phyloP scores from a whole-genome alignment of 2,329 filamentous ascomycete species.

The Cytospora piceicola region DNA sequence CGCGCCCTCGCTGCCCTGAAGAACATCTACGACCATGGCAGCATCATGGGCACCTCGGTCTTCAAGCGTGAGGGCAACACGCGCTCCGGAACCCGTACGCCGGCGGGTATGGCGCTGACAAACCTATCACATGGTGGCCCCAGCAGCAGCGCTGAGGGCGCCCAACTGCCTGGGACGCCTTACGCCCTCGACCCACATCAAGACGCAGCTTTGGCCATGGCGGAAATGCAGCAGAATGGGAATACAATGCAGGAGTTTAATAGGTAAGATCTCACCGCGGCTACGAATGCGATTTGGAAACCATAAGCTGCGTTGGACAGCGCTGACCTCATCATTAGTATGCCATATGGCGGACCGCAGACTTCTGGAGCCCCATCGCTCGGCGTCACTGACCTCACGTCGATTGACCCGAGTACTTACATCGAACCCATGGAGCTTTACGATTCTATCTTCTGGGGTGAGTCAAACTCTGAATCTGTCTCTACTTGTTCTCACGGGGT shows the following conservation, averaged over 20 bases:
- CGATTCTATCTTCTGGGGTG: constrained; percentile 71
- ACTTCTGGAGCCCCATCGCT: constrained; percentile 37
- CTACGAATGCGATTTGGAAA: background rate
- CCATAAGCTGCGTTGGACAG: background rate
- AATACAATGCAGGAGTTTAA: constrained; percentile 51
- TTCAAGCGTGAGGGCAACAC: constrained; percentile 54
- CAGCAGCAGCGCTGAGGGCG: constrained; percentile 15
- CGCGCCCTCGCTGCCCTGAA: constrained; percentile 63
- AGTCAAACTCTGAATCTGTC: constrained; percentile 37
- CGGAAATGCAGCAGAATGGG: constrained; percentile 68
- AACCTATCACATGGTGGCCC: constrained; percentile 25
- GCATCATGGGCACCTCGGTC: constrained; percentile 52
- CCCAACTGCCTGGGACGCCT: constrained; percentile 34
- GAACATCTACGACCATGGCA: constrained; percentile 70
- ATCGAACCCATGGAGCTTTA: constrained; percentile 71
- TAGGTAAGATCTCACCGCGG: constrained; percentile 37
- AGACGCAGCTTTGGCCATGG: constrained; percentile 67
- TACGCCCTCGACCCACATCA: constrained; percentile 56
- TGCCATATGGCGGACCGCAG: constrained; percentile 17
- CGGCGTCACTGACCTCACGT: constrained; percentile 50
- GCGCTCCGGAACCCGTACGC: constrained; percentile 51
- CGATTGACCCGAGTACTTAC: constrained; percentile 59
- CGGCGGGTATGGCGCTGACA: constrained; percentile 39
- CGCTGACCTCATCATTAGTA: constrained; percentile 10
- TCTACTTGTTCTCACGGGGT: too few relatives aligned